These are phyloP conservation scores for Carnegiea gigantea DNA, from an alignment of 179 eudicot species.

Conservation along the genomic window DNA sequence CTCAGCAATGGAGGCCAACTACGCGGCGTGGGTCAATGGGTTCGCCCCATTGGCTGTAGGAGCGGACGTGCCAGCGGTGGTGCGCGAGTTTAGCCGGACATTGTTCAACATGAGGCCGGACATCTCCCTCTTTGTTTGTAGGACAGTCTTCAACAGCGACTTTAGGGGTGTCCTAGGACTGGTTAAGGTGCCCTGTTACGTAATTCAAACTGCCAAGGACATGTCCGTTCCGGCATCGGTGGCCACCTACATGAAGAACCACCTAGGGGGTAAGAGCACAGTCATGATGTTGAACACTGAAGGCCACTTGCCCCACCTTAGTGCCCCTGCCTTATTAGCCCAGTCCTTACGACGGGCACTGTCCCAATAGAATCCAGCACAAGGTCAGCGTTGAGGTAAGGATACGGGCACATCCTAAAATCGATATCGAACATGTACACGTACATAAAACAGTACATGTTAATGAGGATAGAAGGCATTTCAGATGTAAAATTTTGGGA, in stretches of 20 bases:
- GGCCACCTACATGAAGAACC: constrained; percentile 53
- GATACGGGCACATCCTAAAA: constrained; percentile 1
- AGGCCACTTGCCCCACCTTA: constrained; percentile 81
- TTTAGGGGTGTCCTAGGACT: constrained; percentile 53
- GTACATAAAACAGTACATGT: too few relatives aligned
- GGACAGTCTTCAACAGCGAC: constrained; percentile 60
- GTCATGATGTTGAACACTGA: constrained; percentile 59
- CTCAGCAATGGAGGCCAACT: constrained; percentile 71
- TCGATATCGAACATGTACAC: background rate
- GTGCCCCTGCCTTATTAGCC: constrained; percentile 56
- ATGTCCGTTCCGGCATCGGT: constrained; percentile 71
- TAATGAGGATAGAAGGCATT: too few relatives aligned
- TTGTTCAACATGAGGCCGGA: constrained; percentile 86
- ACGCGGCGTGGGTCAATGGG: constrained; percentile 70
- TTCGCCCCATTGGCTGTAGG: constrained; percentile 78
- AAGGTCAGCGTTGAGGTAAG: background rate
- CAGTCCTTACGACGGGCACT: constrained; percentile 46
- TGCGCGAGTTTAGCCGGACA: constrained; percentile 76
- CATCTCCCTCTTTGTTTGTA: constrained; percentile 60
- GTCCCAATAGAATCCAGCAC: constrained; percentile 23
- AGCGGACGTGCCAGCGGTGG: constrained; percentile 75
- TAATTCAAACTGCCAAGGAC: constrained; percentile 66
- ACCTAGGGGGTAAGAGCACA: constrained; percentile 55
- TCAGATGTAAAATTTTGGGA: too few relatives aligned
- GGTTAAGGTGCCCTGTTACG: constrained; percentile 66